Base-by-base conservation (phyloP, 768 basidiomycete genomes). In the Lyophyllum shimeji region DNA sequence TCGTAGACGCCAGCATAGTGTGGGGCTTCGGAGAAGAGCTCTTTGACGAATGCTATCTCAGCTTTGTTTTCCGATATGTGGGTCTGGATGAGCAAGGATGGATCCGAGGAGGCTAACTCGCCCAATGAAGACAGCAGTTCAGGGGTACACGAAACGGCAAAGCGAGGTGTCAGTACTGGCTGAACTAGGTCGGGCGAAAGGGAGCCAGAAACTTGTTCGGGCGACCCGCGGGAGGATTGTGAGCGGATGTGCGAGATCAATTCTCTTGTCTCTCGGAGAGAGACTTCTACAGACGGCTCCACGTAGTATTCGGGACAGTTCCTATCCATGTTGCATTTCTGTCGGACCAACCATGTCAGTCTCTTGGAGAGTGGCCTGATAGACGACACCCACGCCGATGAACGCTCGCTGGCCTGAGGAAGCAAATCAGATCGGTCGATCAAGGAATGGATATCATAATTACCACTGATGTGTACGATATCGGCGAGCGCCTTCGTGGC, bases 91-190 rank as follows among this genome's bases (percentile, higher is more conserved):
- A 81, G 80, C 31, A 98, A 77, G 1, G 71, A 59, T 3, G 84
- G 79, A 63, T 90, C 82, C 2, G 76, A 66, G 20, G 72, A 65
- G 0, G 89, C 89, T 39, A 96, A 71, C 4, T 73, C 61, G 8
- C 89, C 85, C 5, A 98, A 77, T 3, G 73, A 70, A 0, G 65
- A 46, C 48, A 98, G 79, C 27, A 95, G 82, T n/a, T 81, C 73
- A 12, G 77, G 69, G 0, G 94, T 85, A 71, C 94, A 96, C 11
- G 91, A 86, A 56, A 98, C 89, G 21, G 96, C 96, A 69, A 98
- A 98, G n/a, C 96, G 90, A 13, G 96, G 96, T 0, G 96, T 98
- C 42, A 98, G 73, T 64, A 94, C 85, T 4, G 96, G 96, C 53
- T 90, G 90, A 9, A 98, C 89, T 7, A 95, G 83, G 1, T 83